These are phyloP conservation scores for Vachellia pachyceras DNA, from an alignment of 306 rosid species.

Conservation along the genomic window DNA sequence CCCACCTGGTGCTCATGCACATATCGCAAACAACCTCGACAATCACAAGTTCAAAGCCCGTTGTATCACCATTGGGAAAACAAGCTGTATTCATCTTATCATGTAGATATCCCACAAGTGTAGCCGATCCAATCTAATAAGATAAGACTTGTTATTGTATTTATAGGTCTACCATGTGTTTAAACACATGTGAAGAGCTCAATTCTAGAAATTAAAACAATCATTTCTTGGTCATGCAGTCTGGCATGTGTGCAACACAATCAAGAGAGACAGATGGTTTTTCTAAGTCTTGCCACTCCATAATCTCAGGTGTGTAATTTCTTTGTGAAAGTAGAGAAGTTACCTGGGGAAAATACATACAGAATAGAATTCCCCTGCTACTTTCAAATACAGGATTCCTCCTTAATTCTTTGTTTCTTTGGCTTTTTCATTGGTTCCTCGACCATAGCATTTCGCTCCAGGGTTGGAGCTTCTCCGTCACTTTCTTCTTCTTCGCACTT, in stretches of 20 bases:
- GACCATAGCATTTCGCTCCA: neutral
- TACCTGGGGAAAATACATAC: slow-evolving; percentile 15
- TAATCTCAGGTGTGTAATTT: neutral
- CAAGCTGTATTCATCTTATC: neutral
- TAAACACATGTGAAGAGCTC: neutral
- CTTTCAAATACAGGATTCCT: slow-evolving; percentile 16
- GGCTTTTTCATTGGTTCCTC: slow-evolving; percentile 10
- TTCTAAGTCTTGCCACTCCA: neutral
- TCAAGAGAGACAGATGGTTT: neutral
- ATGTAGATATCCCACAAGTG: neutral
- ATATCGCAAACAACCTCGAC: no score
- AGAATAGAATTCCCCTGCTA: neutral
- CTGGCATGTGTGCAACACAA: neutral
- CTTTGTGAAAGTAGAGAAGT: neutral
- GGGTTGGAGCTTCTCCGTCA: neutral
- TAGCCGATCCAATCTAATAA: no score
- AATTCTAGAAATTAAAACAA: neutral
- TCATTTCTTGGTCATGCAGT: neutral
- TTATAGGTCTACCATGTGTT: neutral
- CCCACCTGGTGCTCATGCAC: no score
- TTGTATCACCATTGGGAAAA: neutral
- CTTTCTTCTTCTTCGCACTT: slow-evolving; percentile 16
- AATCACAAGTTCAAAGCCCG: neutral
- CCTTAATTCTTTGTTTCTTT: neutral
- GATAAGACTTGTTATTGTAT: no score